Conservation (phyloP, 768 basidiomycete species). For the Calocera cornea region DNA sequence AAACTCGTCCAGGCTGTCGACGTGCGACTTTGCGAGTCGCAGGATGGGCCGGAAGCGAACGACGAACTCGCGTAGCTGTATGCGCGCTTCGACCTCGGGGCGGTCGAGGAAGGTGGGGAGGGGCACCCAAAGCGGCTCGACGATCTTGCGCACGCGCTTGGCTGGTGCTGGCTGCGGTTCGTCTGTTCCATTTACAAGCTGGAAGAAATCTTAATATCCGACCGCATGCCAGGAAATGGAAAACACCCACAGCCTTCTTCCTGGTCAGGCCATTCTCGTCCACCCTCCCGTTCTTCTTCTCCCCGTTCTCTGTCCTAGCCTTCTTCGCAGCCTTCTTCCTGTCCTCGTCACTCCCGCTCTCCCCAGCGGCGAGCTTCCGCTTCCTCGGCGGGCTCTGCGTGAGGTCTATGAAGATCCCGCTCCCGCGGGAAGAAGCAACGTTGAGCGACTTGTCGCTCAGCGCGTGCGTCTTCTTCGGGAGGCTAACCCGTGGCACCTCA, state of each 20-base stretch:
- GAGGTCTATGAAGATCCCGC: background rate
- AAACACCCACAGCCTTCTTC: conserved; percentile 17
- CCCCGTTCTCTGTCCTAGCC: background rate
- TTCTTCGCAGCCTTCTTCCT: conserved; percentile 4
- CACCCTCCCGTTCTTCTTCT: background rate
- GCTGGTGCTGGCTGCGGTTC: background rate
- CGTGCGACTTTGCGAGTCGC: conserved; percentile 76
- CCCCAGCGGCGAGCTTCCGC: background rate
- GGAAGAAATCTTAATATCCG: no score
- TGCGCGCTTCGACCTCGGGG: conserved; percentile 42
- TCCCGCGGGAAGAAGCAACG: background rate
- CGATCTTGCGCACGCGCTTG: background rate
- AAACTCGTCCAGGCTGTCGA: conserved; percentile 54
- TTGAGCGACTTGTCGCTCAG: background rate
- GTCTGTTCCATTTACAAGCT: background rate
- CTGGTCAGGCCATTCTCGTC: conserved; percentile 4
- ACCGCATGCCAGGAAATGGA: background rate
- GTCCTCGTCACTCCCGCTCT: background rate
- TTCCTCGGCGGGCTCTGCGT: background rate
- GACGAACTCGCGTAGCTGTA: conserved; percentile 62
- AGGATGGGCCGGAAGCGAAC: conserved; percentile 64
- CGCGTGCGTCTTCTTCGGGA: background rate
- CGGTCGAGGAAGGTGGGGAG: conserved; percentile 16
- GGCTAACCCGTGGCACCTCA: background rate
- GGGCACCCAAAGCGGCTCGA: background rate